Evolutionary conservation across 345 rosid genomes (phyloP).

Genomic region (Syzygium jambos): DNA sequence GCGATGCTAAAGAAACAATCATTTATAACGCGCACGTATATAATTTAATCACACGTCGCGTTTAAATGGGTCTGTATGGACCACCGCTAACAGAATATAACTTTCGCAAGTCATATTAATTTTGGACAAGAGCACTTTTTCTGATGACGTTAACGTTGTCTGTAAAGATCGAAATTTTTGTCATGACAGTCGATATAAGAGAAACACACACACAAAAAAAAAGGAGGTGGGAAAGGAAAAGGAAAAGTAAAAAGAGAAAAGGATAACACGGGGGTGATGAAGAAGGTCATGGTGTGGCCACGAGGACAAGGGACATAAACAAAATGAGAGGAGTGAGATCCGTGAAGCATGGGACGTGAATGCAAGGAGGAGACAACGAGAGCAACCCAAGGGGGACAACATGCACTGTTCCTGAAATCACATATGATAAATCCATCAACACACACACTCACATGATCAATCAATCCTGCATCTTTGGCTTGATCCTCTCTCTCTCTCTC

Average conservation of each 20-base stretch:
- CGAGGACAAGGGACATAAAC: background rate
- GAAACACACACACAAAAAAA: background rate
- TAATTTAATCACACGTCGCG: background rate
- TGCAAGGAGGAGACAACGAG: constrained; percentile 27
- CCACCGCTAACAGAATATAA: rapidly evolving
- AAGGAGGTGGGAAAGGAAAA: background rate
- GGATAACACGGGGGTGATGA: background rate
- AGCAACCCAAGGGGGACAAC: constrained; percentile 31
- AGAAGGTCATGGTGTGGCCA: background rate
- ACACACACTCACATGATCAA: background rate
- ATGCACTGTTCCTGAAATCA: constrained; percentile 23
- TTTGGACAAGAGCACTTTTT: background rate
- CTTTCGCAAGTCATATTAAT: background rate
- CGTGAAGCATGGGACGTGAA: constrained; percentile 4
- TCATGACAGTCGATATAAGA: background rate
- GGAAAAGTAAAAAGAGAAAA: background rate
- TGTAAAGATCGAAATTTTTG: background rate
- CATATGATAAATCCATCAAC: constrained; percentile 3
- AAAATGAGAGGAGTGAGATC: constrained; percentile 18
- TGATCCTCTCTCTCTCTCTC: too few relatives aligned
- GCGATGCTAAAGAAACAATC: background rate
- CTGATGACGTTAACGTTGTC: background rate
- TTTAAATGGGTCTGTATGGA: rapidly evolving
- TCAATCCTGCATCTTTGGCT: background rate
- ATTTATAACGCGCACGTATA: background rate